Evolutionary conservation across 2,329 filamentous ascomycete species (phyloP), one percentile per base, ranked within the genome.

Genomic region (Ophiocordyceps camponoti-rufipedis): DNA sequence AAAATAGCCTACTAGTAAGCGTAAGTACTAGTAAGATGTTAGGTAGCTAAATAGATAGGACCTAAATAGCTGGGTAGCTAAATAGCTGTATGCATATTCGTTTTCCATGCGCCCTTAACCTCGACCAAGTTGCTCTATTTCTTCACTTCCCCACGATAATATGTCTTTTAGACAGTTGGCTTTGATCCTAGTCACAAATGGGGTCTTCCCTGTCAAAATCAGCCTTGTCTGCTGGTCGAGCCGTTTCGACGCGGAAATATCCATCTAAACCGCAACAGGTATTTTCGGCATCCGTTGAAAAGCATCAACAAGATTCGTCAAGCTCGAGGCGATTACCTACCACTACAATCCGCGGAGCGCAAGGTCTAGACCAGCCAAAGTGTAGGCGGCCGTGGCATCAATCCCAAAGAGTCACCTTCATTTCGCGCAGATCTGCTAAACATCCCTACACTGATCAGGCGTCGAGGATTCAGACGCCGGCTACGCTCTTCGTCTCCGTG

Each of bases 401-500:
- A 23, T 23, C 23, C 23, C 23, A 23, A 23, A 3, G 23, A 23
- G 23, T 23, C 3, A 3, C 23, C 23, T 5, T 23, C n/a, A n/a
- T 23, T 23, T 42, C 9, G 16, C 6, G 33, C 13, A 38, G 33
- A 7, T n/a, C 16, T 16, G 33, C 41, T 42, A 29, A 42, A 16
- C 11, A 13, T 23, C 4, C 10, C n/a, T 42, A 70, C 47, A 58
- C 58, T 33, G 51, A 53, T 48, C 62, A 68, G 47, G 63, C 41
- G 68, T n/a, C 63, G 70, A 51, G 6, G 53, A 56, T 33, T 49
- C 59, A 16, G 58, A 62, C 41, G 55, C 61, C n/a, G 66, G 60
- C 49, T 75, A 73, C 56, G 67, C 71, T 9, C 59, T 60, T 43
- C 71, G 73, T 14, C 64, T 77, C 5, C 64, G 64, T 28, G 59